Conservation (phyloP, 139 green algal genomes). For the Chlorella sp. region DNA sequence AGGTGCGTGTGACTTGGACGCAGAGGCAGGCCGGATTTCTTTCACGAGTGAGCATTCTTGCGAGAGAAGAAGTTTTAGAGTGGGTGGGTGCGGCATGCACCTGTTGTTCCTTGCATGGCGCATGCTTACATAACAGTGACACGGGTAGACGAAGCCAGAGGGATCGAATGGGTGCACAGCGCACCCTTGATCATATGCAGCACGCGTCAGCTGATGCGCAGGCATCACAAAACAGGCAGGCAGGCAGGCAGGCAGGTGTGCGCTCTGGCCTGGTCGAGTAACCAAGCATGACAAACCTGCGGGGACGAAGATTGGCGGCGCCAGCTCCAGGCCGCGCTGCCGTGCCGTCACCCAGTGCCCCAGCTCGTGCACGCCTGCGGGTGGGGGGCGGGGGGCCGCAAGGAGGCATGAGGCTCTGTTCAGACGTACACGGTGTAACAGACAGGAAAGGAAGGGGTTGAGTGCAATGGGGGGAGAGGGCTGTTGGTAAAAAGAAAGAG, state of each 20-base stretch:
- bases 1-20: too few relatives aligned
- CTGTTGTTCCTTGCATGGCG: too few relatives aligned
- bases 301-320: slow-evolving; percentile 82
- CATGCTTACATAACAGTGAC: neutral
- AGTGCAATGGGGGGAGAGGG: neutral
- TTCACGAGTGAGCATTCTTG: neutral
- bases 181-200: too few relatives aligned
- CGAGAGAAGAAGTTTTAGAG: neutral
- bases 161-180: too few relatives aligned
- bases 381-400: neutral
- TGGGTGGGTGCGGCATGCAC: too few relatives aligned
- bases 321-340: slow-evolving; percentile 68
- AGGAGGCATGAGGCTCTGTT: too few relatives aligned
- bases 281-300: slow-evolving; percentile 32
- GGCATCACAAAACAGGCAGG: too few relatives aligned
- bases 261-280: too few relatives aligned
- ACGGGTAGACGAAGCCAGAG: neutral
- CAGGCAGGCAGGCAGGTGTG: too few relatives aligned
- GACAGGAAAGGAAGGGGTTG: neutral
- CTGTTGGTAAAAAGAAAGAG: neutral
- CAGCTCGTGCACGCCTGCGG: slow-evolving; percentile 67
- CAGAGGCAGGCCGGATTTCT: too few relatives aligned
- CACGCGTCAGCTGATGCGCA: too few relatives aligned
- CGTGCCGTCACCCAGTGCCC: slow-evolving; percentile 69
- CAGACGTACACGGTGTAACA: too few relatives aligned